phyloP scores from a whole-genome alignment of 2,329 filamentous ascomycete genomes.

The Phialemonium atrogriseum region DNA sequence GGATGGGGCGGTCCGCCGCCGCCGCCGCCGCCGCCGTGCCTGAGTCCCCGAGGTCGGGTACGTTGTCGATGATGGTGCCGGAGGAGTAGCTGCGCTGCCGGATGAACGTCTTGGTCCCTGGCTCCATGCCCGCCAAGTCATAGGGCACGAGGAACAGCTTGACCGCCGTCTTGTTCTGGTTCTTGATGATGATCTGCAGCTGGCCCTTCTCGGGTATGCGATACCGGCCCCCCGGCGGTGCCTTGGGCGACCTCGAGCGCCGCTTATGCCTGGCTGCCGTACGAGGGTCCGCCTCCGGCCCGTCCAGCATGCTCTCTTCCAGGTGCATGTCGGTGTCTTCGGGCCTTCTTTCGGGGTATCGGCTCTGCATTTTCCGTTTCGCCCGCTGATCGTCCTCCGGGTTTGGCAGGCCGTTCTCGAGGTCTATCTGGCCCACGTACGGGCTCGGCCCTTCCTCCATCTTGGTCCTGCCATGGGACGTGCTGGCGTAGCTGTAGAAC shows the following conservation, averaged over 20 bases:
- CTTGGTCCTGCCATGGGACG: constrained; percentile 52
- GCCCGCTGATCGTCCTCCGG: constrained; percentile 37
- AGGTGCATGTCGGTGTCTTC: constrained; percentile 20
- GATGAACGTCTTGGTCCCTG: constrained; percentile 92
- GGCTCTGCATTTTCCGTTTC: constrained; percentile 39
- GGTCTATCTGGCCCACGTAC: constrained; percentile 87
- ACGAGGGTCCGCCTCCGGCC: constrained; percentile 10
- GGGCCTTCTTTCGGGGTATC: constrained; percentile 28
- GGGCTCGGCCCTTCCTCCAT: constrained; percentile 84
- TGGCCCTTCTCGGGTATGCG: constrained; percentile 91
- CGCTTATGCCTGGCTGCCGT: constrained; percentile 36
- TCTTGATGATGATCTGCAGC: constrained; percentile 94
- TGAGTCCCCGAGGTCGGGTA: constrained; percentile 25
- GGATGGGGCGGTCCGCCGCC: constrained; percentile 51
- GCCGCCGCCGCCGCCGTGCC: neutral
- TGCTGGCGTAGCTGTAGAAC: constrained; percentile 84
- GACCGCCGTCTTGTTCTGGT: constrained; percentile 95
- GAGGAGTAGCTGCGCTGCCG: constrained; percentile 89
- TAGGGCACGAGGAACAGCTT: constrained; percentile 94
- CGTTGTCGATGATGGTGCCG: constrained; percentile 70
- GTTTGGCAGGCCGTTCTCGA: constrained; percentile 69
- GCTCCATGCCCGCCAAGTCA: constrained; percentile 84
- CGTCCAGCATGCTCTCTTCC: constrained; percentile 8
- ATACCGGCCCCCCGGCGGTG: constrained; percentile 81
- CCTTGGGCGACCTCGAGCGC: constrained; percentile 40